Evolutionary conservation across 352 stramenopile species (phyloP).

Genomic region (Thalassiosira gravida): DNA sequence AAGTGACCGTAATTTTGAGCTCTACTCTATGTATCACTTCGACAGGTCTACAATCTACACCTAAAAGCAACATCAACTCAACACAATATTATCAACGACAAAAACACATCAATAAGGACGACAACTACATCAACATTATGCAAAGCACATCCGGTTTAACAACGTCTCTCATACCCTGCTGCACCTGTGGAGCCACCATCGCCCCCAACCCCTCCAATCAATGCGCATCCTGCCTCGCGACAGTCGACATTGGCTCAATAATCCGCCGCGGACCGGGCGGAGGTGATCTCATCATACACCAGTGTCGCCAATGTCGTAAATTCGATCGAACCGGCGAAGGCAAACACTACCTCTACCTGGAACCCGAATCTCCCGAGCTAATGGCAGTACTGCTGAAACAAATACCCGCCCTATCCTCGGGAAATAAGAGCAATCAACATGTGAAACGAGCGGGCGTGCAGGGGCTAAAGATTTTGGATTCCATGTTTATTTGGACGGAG

Average conservation of each 20-base stretch:
- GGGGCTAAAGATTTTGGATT: conserved; percentile 91
- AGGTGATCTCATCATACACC: conserved; percentile 65
- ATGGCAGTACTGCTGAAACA: conserved; percentile 99
- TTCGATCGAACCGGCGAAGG: conserved; percentile 59
- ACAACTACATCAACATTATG: no score
- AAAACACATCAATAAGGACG: background rate
- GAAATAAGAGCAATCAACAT: conserved; percentile 37
- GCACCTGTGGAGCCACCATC: conserved; percentile 77
- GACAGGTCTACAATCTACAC: no score
- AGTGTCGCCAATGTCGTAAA: conserved; percentile 79
- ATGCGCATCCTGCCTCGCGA: conserved; percentile 77
- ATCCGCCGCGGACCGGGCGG: conserved; percentile 67
- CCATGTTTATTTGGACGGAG: conserved; percentile 99
- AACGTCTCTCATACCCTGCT: conserved; percentile 63
- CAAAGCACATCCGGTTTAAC: conserved; percentile 48
- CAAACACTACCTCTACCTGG: conserved; percentile 81
- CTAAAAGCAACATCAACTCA: no score
- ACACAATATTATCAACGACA: background rate
- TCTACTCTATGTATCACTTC: no score
- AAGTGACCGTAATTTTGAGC: no score
- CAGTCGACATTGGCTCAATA: conserved; percentile 47
- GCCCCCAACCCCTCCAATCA: conserved; percentile 84
- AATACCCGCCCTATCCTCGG: conserved; percentile 85
- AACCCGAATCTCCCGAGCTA: conserved; percentile 96
- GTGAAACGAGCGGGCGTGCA: conserved; percentile 37